phyloP scores from a whole-genome alignment of 2,329 filamentous ascomycete genomes.

The Clonostachys solani region DNA sequence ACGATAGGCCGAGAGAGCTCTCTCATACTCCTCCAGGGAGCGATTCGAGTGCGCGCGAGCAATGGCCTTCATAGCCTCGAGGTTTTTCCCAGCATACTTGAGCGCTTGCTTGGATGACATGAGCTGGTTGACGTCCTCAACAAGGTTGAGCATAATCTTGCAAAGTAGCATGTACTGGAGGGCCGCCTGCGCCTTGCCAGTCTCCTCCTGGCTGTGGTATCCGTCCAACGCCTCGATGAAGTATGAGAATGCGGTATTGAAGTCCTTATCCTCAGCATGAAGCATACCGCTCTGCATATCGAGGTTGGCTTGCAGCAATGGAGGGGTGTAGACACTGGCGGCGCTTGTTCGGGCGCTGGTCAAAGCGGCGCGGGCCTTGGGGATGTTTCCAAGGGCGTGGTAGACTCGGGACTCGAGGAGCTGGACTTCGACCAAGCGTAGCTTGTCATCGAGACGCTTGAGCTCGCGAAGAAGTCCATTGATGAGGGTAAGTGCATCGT shows the following conservation, averaged over 20 bases:
- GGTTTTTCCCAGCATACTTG: slow-evolving; percentile 90
- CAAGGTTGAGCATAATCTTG: slow-evolving; percentile 99
- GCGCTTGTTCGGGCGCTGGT: slow-evolving; percentile 93
- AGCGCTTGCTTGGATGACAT: slow-evolving; percentile 95
- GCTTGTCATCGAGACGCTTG: slow-evolving; percentile 97
- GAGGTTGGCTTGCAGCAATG: slow-evolving; percentile 88
- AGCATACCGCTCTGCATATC: slow-evolving; percentile 99
- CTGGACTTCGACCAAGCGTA: slow-evolving; percentile 96
- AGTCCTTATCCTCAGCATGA: slow-evolving; percentile 97
- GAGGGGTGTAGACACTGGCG: slow-evolving; percentile 95
- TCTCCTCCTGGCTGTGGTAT: slow-evolving; percentile 89
- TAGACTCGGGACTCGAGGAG: slow-evolving; percentile 95
- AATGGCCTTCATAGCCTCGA: slow-evolving; percentile 99
- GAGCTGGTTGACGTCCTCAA: slow-evolving; percentile 91
- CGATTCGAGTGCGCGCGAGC: slow-evolving; percentile 93
- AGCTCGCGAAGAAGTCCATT: slow-evolving; percentile 94
- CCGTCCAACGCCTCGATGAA: slow-evolving; percentile 99
- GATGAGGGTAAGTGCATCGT: slow-evolving; percentile 94
- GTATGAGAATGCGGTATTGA: slow-evolving; percentile 98
- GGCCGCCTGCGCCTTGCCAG: slow-evolving; percentile 86
- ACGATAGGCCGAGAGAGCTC: slow-evolving; percentile 82
- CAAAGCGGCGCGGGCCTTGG: slow-evolving; percentile 91
- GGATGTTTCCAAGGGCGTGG: slow-evolving; percentile 92
- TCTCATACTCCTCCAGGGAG: slow-evolving; percentile 95
- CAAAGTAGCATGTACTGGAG: slow-evolving; percentile 99